A percentile compares a stretch with the other conserved stretches of the same genome.
Conservation (phyloP, 2,329 filamentous ascomycete genomes). For the Arthrinium phaeospermum region DNA sequence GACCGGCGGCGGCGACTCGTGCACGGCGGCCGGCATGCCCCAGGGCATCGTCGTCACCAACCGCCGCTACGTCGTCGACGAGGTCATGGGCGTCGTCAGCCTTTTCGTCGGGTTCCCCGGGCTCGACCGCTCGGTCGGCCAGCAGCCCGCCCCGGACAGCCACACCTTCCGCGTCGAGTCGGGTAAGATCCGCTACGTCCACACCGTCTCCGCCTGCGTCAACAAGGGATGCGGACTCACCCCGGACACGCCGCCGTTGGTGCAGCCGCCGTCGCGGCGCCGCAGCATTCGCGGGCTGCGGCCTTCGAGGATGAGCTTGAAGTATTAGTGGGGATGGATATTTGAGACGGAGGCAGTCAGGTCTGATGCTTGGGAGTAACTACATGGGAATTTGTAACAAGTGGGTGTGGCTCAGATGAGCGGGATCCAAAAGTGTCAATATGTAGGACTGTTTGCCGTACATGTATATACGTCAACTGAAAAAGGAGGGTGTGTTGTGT, state of each 20-base stretch:
- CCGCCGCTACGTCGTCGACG: conserved; percentile 38
- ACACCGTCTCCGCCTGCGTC: conserved; percentile 30
- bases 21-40: conserved; percentile 35
- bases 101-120: conserved; percentile 38
- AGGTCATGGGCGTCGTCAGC: conserved; percentile 36
- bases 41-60: conserved; percentile 37
- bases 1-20: conserved; percentile 33
- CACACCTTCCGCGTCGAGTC: conserved; percentile 37
- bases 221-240: background rate
- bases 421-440: background rate
- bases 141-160: conserved; percentile 31
- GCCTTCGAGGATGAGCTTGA: background rate
- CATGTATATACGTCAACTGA: background rate
- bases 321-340: background rate
- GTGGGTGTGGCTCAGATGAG: too few relatives aligned
- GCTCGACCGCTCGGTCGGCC: conserved; percentile 22
- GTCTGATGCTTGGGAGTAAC: background rate
- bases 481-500: background rate
- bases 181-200: conserved; percentile 39
- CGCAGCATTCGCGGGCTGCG: background rate
- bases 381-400: background rate
- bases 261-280: background rate
- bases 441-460: background rate
- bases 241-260: background rate
- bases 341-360: too few relatives aligned